Evolutionary conservation across 257 asterid species (phyloP), one percentile per base, ranked within the genome.

Genomic region (Ophiorrhiza pumila): DNA sequence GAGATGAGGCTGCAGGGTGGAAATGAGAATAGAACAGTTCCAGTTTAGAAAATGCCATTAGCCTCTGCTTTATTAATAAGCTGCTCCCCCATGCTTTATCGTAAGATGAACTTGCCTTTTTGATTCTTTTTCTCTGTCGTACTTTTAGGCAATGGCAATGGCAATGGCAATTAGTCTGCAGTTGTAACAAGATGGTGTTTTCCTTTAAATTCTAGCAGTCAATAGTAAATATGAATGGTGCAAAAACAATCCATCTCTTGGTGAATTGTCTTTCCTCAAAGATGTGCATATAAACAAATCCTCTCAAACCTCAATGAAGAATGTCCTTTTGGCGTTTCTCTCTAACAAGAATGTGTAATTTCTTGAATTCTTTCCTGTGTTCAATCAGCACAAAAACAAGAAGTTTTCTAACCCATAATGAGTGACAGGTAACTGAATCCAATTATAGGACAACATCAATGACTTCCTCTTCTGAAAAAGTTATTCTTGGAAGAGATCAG

Each of bases 401-500:
- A 12, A 68, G 46, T 2, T 12, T 4, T 13, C n/a, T 8, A n/a
- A n/a, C n/a, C n/a, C n/a, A n/a, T n/a, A n/a, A n/a, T n/a, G n/a
- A n/a, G n/a, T n/a, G n/a, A n/a, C 39, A 69, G 31, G 62, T 18
- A 42, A 42, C 37, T 3, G 27, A 52, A 22, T 39, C 10, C 71
- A 83, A n/a, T n/a, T n/a, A n/a, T n/a, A n/a, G n/a, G n/a, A n/a
- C n/a, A 4, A 91, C 76, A 56, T 74, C 77, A 78, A 79, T 82
- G 69, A 96, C 96, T 74, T 89, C 92, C 2, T 82, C 60, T 69
- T 91, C 95, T 2, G 84, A 29, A 78, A 86, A 80, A 60, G 49
- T 84, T 12, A 82, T 68, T 9, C 81, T 81, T 52, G 80, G 60
- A 79, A 82, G 17, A 91, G 85, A 83, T 91, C 90, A 9, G 86